Percentiles rank a stretch among this genome's conserved stretches.
These are phyloP conservation scores for Thermoascus crustaceus DNA, from an alignment of 2,329 filamentous ascomycete genomes.

Conservation along the genomic window DNA sequence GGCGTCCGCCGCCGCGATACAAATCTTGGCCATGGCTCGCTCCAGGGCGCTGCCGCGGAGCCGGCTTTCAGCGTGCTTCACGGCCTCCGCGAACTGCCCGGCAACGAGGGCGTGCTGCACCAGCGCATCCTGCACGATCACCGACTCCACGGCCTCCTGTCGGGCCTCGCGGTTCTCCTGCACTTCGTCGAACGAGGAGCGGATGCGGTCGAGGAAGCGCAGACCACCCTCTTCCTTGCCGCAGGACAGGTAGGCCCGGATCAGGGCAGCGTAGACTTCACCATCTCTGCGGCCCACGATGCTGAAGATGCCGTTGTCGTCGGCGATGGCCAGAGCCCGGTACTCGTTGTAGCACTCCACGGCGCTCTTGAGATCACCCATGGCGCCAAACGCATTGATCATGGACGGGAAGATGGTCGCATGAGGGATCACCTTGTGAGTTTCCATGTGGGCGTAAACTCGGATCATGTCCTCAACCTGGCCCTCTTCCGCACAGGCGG, in stretches of 20 bases:
- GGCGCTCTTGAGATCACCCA: slow-evolving; percentile 74
- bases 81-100: slow-evolving; percentile 63
- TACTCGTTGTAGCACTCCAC: slow-evolving; percentile 96
- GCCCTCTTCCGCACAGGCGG: slow-evolving; percentile 74
- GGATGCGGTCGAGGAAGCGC: slow-evolving; percentile 77
- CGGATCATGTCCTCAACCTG: slow-evolving; percentile 81
- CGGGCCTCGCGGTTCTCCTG: slow-evolving; percentile 47
- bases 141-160: slow-evolving; percentile 58
- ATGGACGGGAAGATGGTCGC: slow-evolving; percentile 82
- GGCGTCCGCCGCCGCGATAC: slow-evolving; percentile 69
- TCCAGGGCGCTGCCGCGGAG: slow-evolving; percentile 52
- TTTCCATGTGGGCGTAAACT: slow-evolving; percentile 87
- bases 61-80: slow-evolving; percentile 58
- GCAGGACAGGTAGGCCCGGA: slow-evolving; percentile 78
- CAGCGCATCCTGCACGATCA: slow-evolving; percentile 65
- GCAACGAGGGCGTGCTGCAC: slow-evolving; percentile 67
- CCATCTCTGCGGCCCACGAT: slow-evolving; percentile 67
- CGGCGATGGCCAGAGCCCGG: slow-evolving; percentile 73
- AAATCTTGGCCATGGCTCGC: slow-evolving; percentile 63
- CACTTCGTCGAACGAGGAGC: slow-evolving; percentile 45
- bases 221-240: slow-evolving; percentile 73
- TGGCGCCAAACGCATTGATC: slow-evolving; percentile 84
- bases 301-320: slow-evolving; percentile 64
- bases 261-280: slow-evolving; percentile 81
- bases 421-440: slow-evolving; percentile 62